A percentile compares a stretch with the other conserved stretches of the same genome.
Evolutionary conservation across 257 asterid genomes (phyloP).

Genomic region (Phtheirospermum japonicum): DNA sequence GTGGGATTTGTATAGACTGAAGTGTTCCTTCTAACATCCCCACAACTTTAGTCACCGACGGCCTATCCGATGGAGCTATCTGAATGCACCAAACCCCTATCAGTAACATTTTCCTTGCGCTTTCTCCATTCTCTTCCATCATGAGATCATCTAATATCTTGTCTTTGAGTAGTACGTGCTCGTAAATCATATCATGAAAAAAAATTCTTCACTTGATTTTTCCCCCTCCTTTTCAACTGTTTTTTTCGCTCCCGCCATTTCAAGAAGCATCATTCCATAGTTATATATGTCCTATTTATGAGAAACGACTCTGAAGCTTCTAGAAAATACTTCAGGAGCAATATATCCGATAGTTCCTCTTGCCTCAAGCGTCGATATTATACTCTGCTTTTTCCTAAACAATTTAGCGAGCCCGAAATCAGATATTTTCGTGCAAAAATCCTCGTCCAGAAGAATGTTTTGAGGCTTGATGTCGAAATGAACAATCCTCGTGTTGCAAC

Average conservation of each 20-base stretch:
- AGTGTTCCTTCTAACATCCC: neutral
- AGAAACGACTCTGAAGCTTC: conserved; percentile 42
- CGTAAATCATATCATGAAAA: no score
- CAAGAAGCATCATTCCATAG: conserved; percentile 59
- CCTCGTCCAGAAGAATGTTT: no score
- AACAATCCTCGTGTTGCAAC: conserved; percentile 51
- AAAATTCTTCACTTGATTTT: conserved; percentile 35
- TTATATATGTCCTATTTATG: conserved; percentile 57
- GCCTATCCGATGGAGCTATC: conserved; percentile 51
- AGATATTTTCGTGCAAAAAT: conserved; percentile 57
- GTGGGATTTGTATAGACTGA: neutral
- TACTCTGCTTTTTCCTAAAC: conserved; percentile 36
- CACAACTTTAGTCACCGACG: conserved; percentile 49
- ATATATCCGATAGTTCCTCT: conserved; percentile 56
- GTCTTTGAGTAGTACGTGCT: neutral
- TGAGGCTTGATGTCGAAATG: conserved; percentile 78
- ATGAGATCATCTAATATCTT: neutral
- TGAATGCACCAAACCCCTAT: conserved; percentile 68
- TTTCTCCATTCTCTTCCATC: neutral
- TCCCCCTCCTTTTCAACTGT: conserved; percentile 1
- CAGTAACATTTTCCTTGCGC: neutral
- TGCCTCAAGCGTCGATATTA: conserved; percentile 32
- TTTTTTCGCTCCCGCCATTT: conserved; percentile 44
- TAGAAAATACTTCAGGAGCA: conserved; percentile 49
- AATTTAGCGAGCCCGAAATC: conserved; percentile 56